These are phyloP conservation scores for Phytophthora vignae DNA, from an alignment of 352 stramenopile species.

Conservation along the genomic window DNA sequence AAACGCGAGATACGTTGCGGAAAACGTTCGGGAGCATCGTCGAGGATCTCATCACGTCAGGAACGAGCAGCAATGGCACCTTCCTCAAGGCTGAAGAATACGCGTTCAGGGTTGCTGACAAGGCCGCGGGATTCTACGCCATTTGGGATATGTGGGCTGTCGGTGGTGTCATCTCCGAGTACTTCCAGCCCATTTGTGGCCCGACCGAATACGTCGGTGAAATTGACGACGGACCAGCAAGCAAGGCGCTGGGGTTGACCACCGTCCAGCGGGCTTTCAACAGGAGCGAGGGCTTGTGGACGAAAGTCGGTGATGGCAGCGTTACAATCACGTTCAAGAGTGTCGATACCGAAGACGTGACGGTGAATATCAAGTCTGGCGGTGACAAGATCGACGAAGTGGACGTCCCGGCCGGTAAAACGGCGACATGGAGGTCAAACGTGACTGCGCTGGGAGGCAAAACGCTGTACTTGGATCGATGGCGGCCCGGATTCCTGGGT, in stretches of 20 bases:
- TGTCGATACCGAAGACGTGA: slow-evolving; percentile 36
- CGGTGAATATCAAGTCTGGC: slow-evolving; percentile 43
- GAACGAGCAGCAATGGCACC: slow-evolving; percentile 38
- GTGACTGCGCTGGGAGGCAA: slow-evolving; percentile 38
- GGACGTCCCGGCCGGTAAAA: slow-evolving; percentile 31
- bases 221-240: slow-evolving; percentile 43
- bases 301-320: slow-evolving; percentile 29
- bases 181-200: slow-evolving; percentile 55
- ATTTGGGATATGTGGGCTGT: slow-evolving; percentile 51
- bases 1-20: slow-evolving; percentile 43
- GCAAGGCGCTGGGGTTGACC: slow-evolving; percentile 41
- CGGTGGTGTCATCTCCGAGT: slow-evolving; percentile 43
- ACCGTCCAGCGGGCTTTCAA: slow-evolving; percentile 48
- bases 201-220: slow-evolving; percentile 46
- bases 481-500: slow-evolving; percentile 40
- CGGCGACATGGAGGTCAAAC: slow-evolving; percentile 30
- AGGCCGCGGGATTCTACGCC: slow-evolving; percentile 41
- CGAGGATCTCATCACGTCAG: slow-evolving; percentile 43
- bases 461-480: slow-evolving; percentile 49
- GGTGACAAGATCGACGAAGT: slow-evolving; percentile 38
- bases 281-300: slow-evolving; percentile 34
- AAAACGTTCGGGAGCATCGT: slow-evolving; percentile 52
- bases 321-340: slow-evolving; percentile 37
- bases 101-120: slow-evolving; percentile 41
- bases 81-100: slow-evolving; percentile 39